Evolutionary conservation across 139 green algal genomes (phyloP), one percentile per base, ranked within the genome.

Genomic region (Chlamydomonas sp.): DNA sequence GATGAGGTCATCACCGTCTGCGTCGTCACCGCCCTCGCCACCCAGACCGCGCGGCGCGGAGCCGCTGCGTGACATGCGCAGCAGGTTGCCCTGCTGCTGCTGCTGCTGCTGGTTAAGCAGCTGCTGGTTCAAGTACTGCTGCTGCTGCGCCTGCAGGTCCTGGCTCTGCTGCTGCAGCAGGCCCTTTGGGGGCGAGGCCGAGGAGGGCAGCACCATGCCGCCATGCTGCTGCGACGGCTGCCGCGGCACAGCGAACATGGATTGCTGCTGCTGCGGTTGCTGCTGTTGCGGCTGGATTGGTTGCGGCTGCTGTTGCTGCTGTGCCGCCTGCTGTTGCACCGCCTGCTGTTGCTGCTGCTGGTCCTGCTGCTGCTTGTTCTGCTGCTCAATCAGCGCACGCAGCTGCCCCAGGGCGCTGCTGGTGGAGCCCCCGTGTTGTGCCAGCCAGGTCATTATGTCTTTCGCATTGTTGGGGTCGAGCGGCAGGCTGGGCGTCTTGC

Each of bases 341-440:
- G 57, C 8, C 60, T 61, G 59, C 77, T 78, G 88, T 62, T 59
- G 67, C 81, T 78, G 75, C 49, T 77, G 77, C 82, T 81, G 77
- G 62, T 85, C 68, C 16, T 84, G 82, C 64, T 91, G 83, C 74
- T 86, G 74, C 18, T 82, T 75, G 63, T 82, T 63, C 75, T 83
- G 84, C 75, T 87, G 72, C n/a, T 78, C 58, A 57, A 83, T 4
- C 58, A 83, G 58, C 12, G 57, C 69, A 7, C 72, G 86, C n/a
- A 83, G 77, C 77, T 72, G 85, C 2, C 16, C 71, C 76, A 84
- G 62, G 4, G 60, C 57, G 20, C 15, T 62, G 85, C 80, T 80
- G 68, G 80, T 57, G 66, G 31, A 72, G 63, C 58, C 64, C 77
- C 68, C 73, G 14, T 89, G 91, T 67, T 90, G 77, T 71, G 77